Conservation (phyloP, 1,139 yeast genomes). For the Kurtzmaniella quercitrusa region DNA sequence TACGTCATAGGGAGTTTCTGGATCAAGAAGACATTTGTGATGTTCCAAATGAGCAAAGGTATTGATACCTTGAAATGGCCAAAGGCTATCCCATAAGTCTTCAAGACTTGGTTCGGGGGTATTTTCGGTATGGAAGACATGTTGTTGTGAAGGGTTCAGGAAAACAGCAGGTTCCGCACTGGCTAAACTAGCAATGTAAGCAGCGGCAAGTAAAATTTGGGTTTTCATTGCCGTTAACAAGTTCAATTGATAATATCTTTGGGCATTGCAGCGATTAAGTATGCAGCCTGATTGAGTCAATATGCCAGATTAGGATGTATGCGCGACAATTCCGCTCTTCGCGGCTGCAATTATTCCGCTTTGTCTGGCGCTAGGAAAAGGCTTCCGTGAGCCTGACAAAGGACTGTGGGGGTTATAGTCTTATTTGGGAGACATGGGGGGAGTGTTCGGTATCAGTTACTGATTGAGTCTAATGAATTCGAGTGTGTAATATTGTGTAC, state of each 20-base stretch:
- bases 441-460: too few relatives aligned
- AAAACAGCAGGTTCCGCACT: conserved; percentile 2
- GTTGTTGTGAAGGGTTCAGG: conserved; percentile 8
- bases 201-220: not conserved
- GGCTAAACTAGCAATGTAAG: not conserved
- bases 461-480: too few relatives aligned
- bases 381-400: not conserved
- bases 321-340: not conserved
- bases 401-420: not conserved
- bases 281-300: not conserved
- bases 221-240: not conserved
- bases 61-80: conserved; percentile 69
- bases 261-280: not conserved
- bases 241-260: not conserved
- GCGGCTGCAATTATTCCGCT: conserved; percentile 1
- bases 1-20: conserved; percentile 50
- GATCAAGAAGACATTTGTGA: conserved; percentile 50
- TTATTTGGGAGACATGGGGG: too few relatives aligned
- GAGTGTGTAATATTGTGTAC: too few relatives aligned
- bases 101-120: conserved; percentile 30
- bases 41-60: conserved; percentile 72
- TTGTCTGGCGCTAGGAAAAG: not conserved
- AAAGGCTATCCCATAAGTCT: conserved; percentile 58
- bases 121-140: conserved; percentile 4
- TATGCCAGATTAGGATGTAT: not conserved